Evolutionary conservation across 2,329 filamentous ascomycete species (phyloP).

Genomic region (Cladosporium austrohemisphaericum): DNA sequence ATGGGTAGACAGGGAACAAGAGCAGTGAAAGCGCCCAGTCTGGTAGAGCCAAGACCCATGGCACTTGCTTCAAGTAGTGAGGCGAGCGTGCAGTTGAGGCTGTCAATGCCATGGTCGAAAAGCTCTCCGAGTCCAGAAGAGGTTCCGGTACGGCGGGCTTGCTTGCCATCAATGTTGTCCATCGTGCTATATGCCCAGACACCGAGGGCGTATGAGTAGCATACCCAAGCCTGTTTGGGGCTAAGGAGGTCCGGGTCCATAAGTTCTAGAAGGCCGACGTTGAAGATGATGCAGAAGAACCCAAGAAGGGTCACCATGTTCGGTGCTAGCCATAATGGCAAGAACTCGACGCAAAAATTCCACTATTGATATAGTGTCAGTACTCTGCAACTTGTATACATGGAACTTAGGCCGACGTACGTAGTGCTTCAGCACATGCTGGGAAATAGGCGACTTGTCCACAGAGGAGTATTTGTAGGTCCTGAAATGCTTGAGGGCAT

Average conservation of each 20-base stretch:
- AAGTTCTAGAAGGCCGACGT: constrained; percentile 70
- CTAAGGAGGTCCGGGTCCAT: constrained; percentile 87
- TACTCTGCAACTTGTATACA: neutral
- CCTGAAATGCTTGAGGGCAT: constrained; percentile 85
- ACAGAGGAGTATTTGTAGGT: constrained; percentile 97
- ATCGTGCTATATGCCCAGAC: constrained; percentile 97
- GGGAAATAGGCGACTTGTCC: constrained; percentile 89
- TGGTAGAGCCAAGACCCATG: constrained; percentile 83
- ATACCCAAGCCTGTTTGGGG: constrained; percentile 73
- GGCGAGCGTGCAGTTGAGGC: constrained; percentile 90
- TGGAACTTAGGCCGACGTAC: constrained; percentile 53
- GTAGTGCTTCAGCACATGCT: constrained; percentile 92
- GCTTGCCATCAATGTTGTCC: constrained; percentile 98
- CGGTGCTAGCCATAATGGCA: constrained; percentile 94
- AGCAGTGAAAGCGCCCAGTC: constrained; percentile 84
- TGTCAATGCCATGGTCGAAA: constrained; percentile 98
- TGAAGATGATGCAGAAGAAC: constrained; percentile 88
- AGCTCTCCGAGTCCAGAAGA: constrained; percentile 93
- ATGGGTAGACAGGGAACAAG: constrained; percentile 89
- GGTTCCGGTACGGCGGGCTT: constrained; percentile 88
- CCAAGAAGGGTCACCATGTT: constrained; percentile 96
- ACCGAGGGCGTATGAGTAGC: constrained; percentile 91
- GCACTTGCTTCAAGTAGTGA: constrained; percentile 87
- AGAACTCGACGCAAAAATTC: constrained; percentile 88
- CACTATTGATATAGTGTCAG: constrained; percentile 58